A percentile compares a stretch with the other conserved stretches of the same genome.
These are phyloP conservation scores for Kitagawia praeruptora DNA, from an alignment of 129 eudicot species.

Conservation along the genomic window DNA sequence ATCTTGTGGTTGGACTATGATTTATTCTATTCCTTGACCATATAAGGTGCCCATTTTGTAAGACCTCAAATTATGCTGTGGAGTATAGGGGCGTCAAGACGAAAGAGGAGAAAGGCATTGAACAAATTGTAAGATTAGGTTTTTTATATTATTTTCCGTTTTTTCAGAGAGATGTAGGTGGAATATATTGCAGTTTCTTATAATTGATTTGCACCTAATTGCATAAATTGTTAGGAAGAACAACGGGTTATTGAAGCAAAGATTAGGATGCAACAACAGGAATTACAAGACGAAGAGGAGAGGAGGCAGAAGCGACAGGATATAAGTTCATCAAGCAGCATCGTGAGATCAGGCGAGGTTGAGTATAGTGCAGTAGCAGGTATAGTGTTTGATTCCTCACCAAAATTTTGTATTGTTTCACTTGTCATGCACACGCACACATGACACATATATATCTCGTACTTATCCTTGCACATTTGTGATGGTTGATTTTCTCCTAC, in stretches of 20 bases:
- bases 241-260: conserved; percentile 98
- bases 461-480: neutral
- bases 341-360: conserved; percentile 28
- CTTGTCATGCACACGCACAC: neutral
- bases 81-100: conserved; percentile 92
- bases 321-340: conserved; percentile 38
- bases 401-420: neutral
- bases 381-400: conserved; percentile 1
- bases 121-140: conserved; percentile 68
- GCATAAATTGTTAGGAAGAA: conserved; percentile 51
- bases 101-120: conserved; percentile 93
- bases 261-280: conserved; percentile 91
- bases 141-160: neutral
- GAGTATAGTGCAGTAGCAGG: conserved; percentile 59
- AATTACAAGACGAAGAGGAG: conserved; percentile 79
- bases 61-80: conserved; percentile 86
- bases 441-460: neutral
- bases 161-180: neutral
- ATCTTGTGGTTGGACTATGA: neutral
- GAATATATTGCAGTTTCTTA: neutral
- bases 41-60: conserved; percentile 89
- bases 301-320: conserved; percentile 47
- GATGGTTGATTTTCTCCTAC: neutral
- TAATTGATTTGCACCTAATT: neutral
- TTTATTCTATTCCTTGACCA: conserved; percentile 30